Evolutionary conservation across 148 eudicot genomes (phyloP), one percentile per base, ranked within the genome.

Genomic region (Arctostaphylos glauca): DNA sequence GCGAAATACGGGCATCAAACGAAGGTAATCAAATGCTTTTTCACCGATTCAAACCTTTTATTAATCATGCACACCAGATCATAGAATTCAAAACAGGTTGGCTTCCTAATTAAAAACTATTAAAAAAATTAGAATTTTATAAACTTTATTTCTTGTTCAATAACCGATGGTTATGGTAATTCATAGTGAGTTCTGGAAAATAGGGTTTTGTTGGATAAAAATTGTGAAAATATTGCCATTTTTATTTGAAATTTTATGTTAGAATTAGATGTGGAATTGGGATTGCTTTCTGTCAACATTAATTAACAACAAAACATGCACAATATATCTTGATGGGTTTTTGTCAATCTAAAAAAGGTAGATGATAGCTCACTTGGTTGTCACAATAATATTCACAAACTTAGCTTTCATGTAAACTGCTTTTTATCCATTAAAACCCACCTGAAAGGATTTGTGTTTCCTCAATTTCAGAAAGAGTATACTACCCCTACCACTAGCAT

Each of bases 1-100:
- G 82, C 89, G 88, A 53, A 92, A 87, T 86, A 86, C 92, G 88
- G 93, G 91, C 71, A 87, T 91, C 79, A 94, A 92, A 84, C 84
- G 95, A 86, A 94, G 98, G 98, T 94, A 83, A 64, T 9, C 10
- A 21, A 23, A 25, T 31, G 38, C 38, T 31, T 31, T 31, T 31
- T 31, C 38, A 31, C 38, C 0, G 38, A 31, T 31, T 31, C 38
- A 31, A 31, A 31, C 38, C 38, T 31, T 31, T 31, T 31, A 31
- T 31, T 31, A 31, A 31, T 31, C 38, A 31, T 31, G 38, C 38
- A 31, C 38, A 31, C 38, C 38, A 64, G 41, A 25, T 64, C 6
- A 10, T 25, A 23, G 70, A 59, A 59, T 41, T 64, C 3, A 64
- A 64, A 64, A 25, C 41, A 23, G 9, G 5, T 6, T 19, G 21